Evolutionary conservation across 1,139 yeast genomes (phyloP), one percentile per base, ranked within the genome.

Genomic region (Lodderomyces margitis): DNA sequence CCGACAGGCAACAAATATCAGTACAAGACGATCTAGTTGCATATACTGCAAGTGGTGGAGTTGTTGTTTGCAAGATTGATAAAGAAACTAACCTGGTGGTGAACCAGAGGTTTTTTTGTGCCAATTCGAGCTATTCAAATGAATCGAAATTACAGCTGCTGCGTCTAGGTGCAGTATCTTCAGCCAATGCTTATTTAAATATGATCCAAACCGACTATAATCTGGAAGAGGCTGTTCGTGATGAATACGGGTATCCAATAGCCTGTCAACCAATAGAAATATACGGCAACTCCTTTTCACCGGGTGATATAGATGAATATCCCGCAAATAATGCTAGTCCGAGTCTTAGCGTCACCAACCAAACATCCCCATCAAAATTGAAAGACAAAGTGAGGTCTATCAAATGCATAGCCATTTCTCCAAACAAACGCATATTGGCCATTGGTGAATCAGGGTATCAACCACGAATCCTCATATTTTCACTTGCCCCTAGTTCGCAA

Each of bases 31-130:
- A 71, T 46, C 44, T 63, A 5, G 52, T 82, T 11, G 87, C 83
- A 0, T 81, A 81, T 51, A 71, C 80, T 2, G 85, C 85, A 3
- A 81, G 87, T 38, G 85, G 86, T 5, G 87, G 87, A 0, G 86
- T 80, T 1, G 83, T 81, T 4, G 78, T 80, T 4, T 61, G 75
- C 34, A 52, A 57, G 21, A 43, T 71, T 2, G 56, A 62, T 40
- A 32, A 34, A 23, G 33, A 21, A 5, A 48, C 48, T 3, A 50
- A 50, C 17, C 38, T 42, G 23, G 50, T 61, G 0, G 36, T 48
- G 14, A 45, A 56, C 40, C 82, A 76, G 50, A 57, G 79, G 45
- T 76, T 77, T 52, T 76, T 73, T 52, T 75, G 80, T 57, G 82
- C 81, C 23, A 74, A 73, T 44, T 21, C 48, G n/a, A 43, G 35